phyloP scores from a whole-genome alignment of 345 rosid species.

The Excoecaria cochinchinensis region DNA sequence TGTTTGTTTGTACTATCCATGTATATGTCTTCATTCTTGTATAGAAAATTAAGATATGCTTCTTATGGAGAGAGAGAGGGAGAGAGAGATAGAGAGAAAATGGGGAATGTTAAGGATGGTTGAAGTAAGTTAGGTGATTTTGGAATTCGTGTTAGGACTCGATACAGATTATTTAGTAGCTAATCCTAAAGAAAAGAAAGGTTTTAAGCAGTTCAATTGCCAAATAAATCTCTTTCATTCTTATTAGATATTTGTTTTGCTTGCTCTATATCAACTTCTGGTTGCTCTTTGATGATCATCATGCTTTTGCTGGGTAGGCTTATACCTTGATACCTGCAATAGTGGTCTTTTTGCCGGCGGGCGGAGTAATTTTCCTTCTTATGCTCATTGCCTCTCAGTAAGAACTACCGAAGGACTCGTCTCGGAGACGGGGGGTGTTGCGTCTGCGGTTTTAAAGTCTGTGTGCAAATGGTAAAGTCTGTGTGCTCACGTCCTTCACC shows the following conservation, averaged over 20 bases:
- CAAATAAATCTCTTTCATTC: neutral
- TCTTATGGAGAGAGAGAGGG: neutral
- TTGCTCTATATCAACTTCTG: neutral
- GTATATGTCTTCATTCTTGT: neutral
- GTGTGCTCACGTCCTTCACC: too few species aligned
- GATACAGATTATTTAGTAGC: neutral
- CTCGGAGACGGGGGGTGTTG: too few species aligned
- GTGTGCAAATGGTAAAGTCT: too few species aligned
- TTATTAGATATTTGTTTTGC: neutral
- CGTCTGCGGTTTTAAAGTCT: too few species aligned
- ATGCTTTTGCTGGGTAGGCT: neutral
- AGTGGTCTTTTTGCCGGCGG: too few species aligned
- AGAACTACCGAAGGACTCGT: too few species aligned
- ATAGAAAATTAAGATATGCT: neutral
- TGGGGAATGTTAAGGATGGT: neutral
- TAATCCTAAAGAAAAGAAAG: neutral
- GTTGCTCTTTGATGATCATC: neutral
- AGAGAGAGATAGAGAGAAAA: neutral
- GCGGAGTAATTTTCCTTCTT: too few species aligned
- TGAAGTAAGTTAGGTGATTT: neutral
- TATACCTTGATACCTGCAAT: too few species aligned
- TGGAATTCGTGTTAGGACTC: too few species aligned
- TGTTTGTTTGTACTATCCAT: neutral
- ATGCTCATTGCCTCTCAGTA: too few species aligned
- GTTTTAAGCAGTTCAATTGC: neutral